phyloP scores from a whole-genome alignment of 2,329 filamentous ascomycete species.

The Penicillium fuscoglaucum region DNA sequence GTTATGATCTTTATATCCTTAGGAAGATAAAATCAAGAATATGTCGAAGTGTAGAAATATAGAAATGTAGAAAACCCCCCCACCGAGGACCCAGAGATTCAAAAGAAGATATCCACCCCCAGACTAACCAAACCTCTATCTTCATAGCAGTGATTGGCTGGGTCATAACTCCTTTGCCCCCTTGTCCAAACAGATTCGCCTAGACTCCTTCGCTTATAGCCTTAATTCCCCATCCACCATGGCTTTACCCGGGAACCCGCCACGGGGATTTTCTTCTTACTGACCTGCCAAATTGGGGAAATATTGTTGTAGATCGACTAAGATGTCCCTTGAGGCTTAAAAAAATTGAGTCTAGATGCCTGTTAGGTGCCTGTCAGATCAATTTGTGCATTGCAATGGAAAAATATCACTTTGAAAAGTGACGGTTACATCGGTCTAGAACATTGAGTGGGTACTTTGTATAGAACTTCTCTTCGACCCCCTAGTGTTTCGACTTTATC shows the following conservation, averaged over 20 bases:
- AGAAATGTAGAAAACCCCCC: neutral
- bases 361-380: too few species aligned
- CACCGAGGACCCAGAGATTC: neutral
- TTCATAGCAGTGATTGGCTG: neutral
- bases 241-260: neutral
- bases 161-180: neutral
- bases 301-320: neutral
- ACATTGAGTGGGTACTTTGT: neutral
- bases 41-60: neutral
- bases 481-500: neutral
- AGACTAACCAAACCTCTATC: neutral
- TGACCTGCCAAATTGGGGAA: neutral
- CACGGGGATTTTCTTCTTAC: neutral
- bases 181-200: neutral
- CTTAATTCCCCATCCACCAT: neutral
- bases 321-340: too few species aligned
- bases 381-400: neutral
- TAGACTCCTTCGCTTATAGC: neutral
- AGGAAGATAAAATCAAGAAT: neutral
- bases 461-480: neutral
- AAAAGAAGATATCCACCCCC: neutral
- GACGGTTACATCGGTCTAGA: neutral
- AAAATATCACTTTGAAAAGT: neutral
- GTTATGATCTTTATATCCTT: too few species aligned
- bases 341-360: neutral